Base-by-base conservation (phyloP, 495 filamentous ascomycete genomes). In the Aspergillus saccharolyticus region DNA sequence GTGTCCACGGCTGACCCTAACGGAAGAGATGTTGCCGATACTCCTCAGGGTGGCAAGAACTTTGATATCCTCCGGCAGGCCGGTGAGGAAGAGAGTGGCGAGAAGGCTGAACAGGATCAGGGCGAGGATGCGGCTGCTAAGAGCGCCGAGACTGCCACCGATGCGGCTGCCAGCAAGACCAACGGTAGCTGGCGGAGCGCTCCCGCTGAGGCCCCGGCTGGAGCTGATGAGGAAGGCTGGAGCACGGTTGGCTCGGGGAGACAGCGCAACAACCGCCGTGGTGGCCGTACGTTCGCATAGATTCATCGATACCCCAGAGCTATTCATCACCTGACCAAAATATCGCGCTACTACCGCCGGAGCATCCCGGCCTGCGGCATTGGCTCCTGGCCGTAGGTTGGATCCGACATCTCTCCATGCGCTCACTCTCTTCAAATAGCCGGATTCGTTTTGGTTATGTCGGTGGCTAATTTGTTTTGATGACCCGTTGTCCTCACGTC, bases 211-310 rank as follows among this genome's bases (percentile, higher is more conserved):
- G 62, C 70, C 14, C 76, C 78, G 64, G 65, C 74, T 30, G 62
- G 72, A 21, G 62, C 71, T 30, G 71, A 89, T 56, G 85, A 86
- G 21, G 89, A 90, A 61, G 87, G 87, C 58, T 90, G 89, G 87
- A 91, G 87, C 68, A 89, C 86, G 14, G 87, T 91, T 45, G 70
- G 75, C 65, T 70, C 81, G 22, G 33, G 33, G 33, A 81, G 76
- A 68, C 71, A 70, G 60, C 76, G 77, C 65, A 80, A 72, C 69
- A 79, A 76, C 67, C 77, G 79, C 55, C 78, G 79, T 55, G 78
- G 77, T 58, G 70, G 77, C 58, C 76, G 79, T 59, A 73, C 72
- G 49, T 76, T 80, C 60, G 77, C 75, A 69, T 81, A 70, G 66
- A 75, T 64, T 53, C 63, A 67, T 70, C 66, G 72, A 76, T 76